Evolutionary conservation across 2,329 filamentous ascomycete species (phyloP).

Genomic region (Westerdykella sp.): DNA sequence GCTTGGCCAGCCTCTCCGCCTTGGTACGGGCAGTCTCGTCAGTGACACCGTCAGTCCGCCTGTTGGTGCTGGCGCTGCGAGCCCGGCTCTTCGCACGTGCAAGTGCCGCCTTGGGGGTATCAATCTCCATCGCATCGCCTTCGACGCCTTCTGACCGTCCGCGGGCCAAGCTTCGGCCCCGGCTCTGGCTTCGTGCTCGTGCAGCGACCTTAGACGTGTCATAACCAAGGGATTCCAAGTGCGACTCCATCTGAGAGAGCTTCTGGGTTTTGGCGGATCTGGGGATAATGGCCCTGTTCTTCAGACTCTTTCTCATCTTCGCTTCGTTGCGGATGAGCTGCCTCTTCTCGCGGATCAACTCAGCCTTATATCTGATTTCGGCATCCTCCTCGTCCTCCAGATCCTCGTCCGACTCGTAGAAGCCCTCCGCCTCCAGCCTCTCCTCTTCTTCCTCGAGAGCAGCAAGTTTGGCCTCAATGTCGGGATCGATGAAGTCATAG

Average conservation of each 20-base stretch:
- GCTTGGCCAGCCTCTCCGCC: conserved; percentile 79
- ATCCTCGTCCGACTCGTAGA: conserved; percentile 70
- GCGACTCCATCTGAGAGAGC: conserved; percentile 78
- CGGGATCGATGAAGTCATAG: conserved; percentile 93
- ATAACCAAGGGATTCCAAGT: conserved; percentile 77
- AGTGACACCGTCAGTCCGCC: conserved; percentile 70
- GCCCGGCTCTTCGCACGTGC: conserved; percentile 65
- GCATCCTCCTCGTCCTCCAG: conserved; percentile 85
- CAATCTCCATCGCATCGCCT: conserved; percentile 67
- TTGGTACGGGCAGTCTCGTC: conserved; percentile 62
- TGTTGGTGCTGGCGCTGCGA: conserved; percentile 59
- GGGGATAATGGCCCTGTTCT: conserved; percentile 93
- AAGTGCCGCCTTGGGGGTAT: conserved; percentile 36
- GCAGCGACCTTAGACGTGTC: conserved; percentile 70
- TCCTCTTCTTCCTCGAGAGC: conserved; percentile 95
- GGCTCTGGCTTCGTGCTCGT: conserved; percentile 63
- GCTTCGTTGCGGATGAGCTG: conserved; percentile 88
- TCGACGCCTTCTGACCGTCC: conserved; percentile 48
- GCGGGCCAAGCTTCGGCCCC: conserved; percentile 65
- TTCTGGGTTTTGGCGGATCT: conserved; percentile 74
- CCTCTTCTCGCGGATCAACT: conserved; percentile 92
- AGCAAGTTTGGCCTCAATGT: conserved; percentile 88
- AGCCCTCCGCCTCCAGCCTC: conserved; percentile 81
- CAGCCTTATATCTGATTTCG: conserved; percentile 83
- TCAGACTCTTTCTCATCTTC: conserved; percentile 90